A percentile compares a stretch with the other conserved stretches of the same genome.
These are phyloP conservation scores for Phytopythium mirpurense DNA, from an alignment of 352 stramenopile species.

Conservation along the genomic window DNA sequence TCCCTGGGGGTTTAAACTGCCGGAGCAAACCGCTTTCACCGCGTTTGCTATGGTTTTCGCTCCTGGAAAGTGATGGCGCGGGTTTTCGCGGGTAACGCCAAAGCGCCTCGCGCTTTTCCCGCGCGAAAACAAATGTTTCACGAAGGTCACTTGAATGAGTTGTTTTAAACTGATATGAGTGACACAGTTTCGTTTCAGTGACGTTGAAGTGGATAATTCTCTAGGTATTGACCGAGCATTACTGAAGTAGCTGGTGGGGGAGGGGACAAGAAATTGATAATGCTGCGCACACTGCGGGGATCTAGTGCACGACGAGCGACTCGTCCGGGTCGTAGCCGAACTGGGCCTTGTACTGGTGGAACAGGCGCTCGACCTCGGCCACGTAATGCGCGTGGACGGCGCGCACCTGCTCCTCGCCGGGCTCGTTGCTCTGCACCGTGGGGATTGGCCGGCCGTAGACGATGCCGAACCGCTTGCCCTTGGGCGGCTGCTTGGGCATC, in stretches of 20 bases:
- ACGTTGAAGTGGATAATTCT: conserved; percentile 7
- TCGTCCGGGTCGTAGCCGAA: conserved; percentile 32
- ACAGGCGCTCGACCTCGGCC: conserved; percentile 20
- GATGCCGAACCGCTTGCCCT: conserved; percentile 26
- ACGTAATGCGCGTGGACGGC: conserved; percentile 25
- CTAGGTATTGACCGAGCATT: no score
- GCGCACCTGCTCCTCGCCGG: conserved; percentile 20
- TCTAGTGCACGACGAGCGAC: conserved; percentile 19
- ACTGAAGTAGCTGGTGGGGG: no score
- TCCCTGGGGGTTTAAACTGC: neutral
- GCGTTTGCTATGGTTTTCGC: neutral
- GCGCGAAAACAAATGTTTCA: neutral
- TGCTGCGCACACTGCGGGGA: no score
- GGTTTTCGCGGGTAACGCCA: neutral
- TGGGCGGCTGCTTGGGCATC: conserved; percentile 22
- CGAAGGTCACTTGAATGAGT: neutral
- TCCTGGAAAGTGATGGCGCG: neutral
- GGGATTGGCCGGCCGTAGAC: conserved; percentile 33
- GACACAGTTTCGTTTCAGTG: neutral
- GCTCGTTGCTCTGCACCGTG: conserved; percentile 11
- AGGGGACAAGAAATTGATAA: no score
- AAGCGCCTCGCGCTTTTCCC: neutral
- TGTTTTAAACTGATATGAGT: neutral
- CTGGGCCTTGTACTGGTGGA: conserved; percentile 23
- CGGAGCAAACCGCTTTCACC: neutral